Conservation (phyloP, 2,329 filamentous ascomycete species). For the Colletotrichum horii region DNA sequence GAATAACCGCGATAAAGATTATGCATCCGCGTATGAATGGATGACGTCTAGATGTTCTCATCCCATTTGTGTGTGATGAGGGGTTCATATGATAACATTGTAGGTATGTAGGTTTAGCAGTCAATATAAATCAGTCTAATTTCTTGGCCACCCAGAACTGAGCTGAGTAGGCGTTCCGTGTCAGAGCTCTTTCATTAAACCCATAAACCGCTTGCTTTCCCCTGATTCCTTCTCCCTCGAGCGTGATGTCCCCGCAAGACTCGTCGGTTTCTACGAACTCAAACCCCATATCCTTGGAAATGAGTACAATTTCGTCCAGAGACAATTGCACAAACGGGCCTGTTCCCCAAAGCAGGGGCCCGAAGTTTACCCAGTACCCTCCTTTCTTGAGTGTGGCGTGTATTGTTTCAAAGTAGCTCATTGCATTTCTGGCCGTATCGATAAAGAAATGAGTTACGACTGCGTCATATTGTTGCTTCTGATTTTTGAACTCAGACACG, state of each 20-base stretch:
- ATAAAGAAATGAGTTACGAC: conserved; percentile 66
- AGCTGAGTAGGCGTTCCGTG: conserved; percentile 57
- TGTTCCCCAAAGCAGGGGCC: conserved; percentile 60
- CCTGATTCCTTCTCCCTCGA: conserved; percentile 45
- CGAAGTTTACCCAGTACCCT: conserved; percentile 62
- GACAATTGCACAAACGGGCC: conserved; percentile 59
- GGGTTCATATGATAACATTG: no score
- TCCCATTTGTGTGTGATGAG: no score
- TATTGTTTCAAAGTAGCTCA: conserved; percentile 61
- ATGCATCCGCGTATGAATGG: no score
- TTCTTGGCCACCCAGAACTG: conserved; percentile 56
- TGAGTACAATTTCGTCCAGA: conserved; percentile 55
- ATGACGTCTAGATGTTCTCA: no score
- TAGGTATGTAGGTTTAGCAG: no score
- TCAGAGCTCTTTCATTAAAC: conserved; percentile 55
- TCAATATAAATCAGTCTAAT: no score
- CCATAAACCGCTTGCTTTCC: conserved; percentile 56
- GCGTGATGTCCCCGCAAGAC: conserved; percentile 45
- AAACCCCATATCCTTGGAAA: conserved; percentile 57
- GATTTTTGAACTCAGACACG: conserved; percentile 42
- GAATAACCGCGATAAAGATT: no score
- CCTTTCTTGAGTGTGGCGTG: conserved; percentile 49
- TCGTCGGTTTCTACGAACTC: conserved; percentile 49
- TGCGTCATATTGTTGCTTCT: conserved; percentile 45
- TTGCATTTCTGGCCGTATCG: conserved; percentile 62